phyloP scores from a whole-genome alignment of 169 alveolate species.

The Babesia ovis region DNA sequence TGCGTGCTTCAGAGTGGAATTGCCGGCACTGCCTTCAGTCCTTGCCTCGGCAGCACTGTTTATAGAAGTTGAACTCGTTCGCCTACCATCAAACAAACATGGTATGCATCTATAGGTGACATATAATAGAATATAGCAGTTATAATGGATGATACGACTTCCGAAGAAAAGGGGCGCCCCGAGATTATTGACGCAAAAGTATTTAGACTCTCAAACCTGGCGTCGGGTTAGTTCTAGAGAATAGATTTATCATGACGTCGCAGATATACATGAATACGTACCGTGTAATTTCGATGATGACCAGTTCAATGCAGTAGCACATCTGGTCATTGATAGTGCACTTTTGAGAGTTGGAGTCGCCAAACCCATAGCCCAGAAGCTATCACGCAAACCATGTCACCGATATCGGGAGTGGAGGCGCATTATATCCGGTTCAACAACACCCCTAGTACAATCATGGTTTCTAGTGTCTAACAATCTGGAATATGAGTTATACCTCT shows the following conservation, averaged over 20 bases:
- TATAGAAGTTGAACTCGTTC: conserved; percentile 29
- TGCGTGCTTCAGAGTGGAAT: conserved; percentile 25
- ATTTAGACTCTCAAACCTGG: conserved; percentile 11
- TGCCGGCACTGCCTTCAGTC: conserved; percentile 49
- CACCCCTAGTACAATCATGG: not conserved
- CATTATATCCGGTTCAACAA: not conserved
- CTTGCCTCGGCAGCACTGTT: conserved; percentile 14
- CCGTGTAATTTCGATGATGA: conserved; percentile 19
- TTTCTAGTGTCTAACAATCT: not conserved
- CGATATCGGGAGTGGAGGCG: conserved; percentile 6
- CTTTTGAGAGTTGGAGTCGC: not conserved
- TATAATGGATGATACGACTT: not conserved
- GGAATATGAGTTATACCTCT: conserved; percentile 6
- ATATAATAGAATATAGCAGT: not conserved
- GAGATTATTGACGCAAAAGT: conserved; percentile 11
- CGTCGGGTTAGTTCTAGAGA: not conserved
- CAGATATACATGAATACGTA: conserved; percentile 8
- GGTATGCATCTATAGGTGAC: not conserved
- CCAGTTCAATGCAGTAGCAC: conserved; percentile 12
- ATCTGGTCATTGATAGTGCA: conserved; percentile 2
- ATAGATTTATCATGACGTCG: not conserved
- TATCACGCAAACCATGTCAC: not conserved
- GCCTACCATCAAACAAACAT: not conserved
- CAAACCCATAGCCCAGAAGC: not conserved
- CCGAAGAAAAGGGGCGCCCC: not conserved